Conservation (phyloP, 2,329 filamentous ascomycete genomes). For the Talaromyces pinophilus region DNA sequence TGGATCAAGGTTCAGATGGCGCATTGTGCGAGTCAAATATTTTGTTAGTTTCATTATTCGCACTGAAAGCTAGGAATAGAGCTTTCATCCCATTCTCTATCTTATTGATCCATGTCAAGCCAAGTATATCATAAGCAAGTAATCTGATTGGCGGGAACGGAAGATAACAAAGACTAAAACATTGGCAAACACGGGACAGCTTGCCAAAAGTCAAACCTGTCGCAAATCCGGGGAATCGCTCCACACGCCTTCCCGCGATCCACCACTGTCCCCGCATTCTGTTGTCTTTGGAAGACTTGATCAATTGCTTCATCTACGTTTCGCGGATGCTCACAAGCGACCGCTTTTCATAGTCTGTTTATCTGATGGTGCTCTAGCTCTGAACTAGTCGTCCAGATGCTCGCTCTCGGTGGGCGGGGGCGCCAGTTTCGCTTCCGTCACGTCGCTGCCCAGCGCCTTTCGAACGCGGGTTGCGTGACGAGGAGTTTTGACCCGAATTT, state of each 20-base stretch:
- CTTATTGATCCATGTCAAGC: neutral
- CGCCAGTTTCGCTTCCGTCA: neutral
- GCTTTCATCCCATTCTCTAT: neutral
- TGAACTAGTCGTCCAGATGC: neutral
- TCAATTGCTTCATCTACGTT: slow-evolving; percentile 5
- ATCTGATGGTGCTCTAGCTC: neutral
- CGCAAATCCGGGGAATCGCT: slow-evolving; percentile 16
- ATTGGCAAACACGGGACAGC: neutral
- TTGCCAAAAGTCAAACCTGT: slow-evolving; percentile 11
- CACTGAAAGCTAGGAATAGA: neutral
- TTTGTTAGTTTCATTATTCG: neutral
- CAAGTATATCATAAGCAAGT: neutral
- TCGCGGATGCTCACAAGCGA: neutral
- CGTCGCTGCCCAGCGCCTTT: neutral
- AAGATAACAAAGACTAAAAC: no score
- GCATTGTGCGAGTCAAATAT: neutral
- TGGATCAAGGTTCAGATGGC: neutral
- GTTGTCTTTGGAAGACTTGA: neutral
- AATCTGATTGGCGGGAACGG: neutral
- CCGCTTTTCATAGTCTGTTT: neutral
- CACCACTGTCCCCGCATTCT: slow-evolving; percentile 14
- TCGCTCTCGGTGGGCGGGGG: slow-evolving; percentile 1
- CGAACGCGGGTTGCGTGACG: neutral
- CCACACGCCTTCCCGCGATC: slow-evolving; percentile 12
- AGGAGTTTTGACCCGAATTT: neutral